A percentile compares a stretch with the other conserved stretches of the same genome.
phyloP scores from a whole-genome alignment of 192 early-diverging fungal species.

The Backusella westeae region DNA sequence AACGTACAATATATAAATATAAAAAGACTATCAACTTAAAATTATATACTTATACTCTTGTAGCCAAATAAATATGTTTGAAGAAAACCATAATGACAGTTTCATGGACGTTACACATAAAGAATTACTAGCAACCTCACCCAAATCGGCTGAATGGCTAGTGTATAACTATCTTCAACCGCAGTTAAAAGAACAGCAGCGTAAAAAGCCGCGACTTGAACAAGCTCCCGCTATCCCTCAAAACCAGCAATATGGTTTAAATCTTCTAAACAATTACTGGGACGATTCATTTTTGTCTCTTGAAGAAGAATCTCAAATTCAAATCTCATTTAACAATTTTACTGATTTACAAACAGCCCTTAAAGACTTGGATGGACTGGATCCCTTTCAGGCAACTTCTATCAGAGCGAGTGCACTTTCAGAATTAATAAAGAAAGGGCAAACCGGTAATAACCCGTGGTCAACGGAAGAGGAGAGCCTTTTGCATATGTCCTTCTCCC shows the following conservation, averaged over 20 bases:
- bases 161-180: background rate
- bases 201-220: background rate
- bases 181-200: background rate
- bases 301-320: background rate
- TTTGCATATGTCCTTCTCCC: background rate
- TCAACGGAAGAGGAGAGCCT: slow-evolving; percentile 2
- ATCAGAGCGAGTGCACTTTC: background rate
- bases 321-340: background rate
- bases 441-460: background rate
- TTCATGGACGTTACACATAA: background rate
- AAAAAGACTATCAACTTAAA: background rate
- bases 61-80: background rate
- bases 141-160: background rate
- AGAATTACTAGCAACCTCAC: background rate
- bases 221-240: background rate
- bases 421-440: background rate
- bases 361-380: slow-evolving; percentile 3
- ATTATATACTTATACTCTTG: background rate
- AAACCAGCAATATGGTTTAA: background rate
- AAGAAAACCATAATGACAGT: background rate
- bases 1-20: background rate
- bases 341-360: slow-evolving; percentile 11
- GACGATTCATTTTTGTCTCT: slow-evolving; percentile 3
- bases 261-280: background rate
- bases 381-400: background rate